Percentiles rank a stretch among this genome's conserved stretches.
Conservation (phyloP, 2,329 filamentous ascomycete genomes). For the Phaeophleospora eucalypticola region DNA sequence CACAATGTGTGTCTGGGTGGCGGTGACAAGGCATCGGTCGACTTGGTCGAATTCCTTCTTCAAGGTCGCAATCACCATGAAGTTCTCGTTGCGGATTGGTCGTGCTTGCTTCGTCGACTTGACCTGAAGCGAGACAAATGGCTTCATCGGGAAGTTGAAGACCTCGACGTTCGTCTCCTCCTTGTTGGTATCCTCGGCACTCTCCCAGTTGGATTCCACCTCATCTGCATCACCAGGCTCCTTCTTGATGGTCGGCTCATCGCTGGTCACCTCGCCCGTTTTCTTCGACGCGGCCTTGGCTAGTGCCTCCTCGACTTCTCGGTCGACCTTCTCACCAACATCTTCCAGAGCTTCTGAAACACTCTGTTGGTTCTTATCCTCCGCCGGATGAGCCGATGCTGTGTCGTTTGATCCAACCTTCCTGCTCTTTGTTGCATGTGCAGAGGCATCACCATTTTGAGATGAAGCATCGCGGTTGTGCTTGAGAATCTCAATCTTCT, state of each 20-base stretch:
- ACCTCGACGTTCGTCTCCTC: constrained; percentile 65
- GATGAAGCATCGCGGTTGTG: constrained; percentile 40
- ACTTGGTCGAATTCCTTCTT: constrained; percentile 99
- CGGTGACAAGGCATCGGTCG: constrained; percentile 86
- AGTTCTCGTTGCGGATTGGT: constrained; percentile 71
- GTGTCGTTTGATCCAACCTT: constrained; percentile 30
- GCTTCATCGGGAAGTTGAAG: constrained; percentile 94
- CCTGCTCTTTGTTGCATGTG: constrained; percentile 34
- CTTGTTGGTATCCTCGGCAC: constrained; percentile 71
- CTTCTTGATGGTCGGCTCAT: constrained; percentile 55
- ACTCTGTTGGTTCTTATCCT: constrained; percentile 45
- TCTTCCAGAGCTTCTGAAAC: constrained; percentile 67
- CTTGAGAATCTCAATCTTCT: constrained; percentile 46
- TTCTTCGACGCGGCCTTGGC: constrained; percentile 41
- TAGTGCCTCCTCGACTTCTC: constrained; percentile 63
- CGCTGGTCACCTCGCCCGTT: constrained; percentile 19
- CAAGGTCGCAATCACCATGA: constrained; percentile 88
- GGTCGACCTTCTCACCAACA: constrained; percentile 57
- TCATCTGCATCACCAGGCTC: constrained; percentile 60
- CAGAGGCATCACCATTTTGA: constrained; percentile 22
- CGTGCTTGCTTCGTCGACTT: constrained; percentile 51
- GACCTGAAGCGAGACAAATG: constrained; percentile 86
- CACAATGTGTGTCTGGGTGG: constrained; percentile 84
- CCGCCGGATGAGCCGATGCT: constrained; percentile 9
- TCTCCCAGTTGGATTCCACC: constrained; percentile 69